Evolutionary conservation across 2,329 filamentous ascomycete species (phyloP), one percentile per base, ranked within the genome.

Genomic region (Fusarium agapanthi): DNA sequence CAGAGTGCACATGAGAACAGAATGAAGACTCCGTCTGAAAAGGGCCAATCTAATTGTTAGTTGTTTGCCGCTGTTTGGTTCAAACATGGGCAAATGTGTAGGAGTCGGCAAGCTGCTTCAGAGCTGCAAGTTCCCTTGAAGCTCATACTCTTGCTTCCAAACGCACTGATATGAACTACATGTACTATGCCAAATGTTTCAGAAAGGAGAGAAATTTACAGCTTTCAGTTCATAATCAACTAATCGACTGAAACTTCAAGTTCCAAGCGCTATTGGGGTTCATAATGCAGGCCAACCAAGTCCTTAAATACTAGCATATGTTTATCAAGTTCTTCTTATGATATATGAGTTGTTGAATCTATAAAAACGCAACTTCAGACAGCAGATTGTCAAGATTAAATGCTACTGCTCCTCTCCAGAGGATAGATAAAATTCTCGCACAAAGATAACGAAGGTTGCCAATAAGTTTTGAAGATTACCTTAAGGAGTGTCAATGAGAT

Each of bases 41-140:
- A 51, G 2, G 6, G 4, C 0, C 30, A 26, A 14, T 20, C 18
- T 8, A 5, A 0, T n/a, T 12, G 24, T 2, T 16, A 38, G 24
- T 26, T 58, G 45, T 65, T 56, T 40, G 35, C 35, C 28, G 41
- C 28, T 60, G 60, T 57, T 71, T 64, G 70, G 45, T 30, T 28
- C 45, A 38, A 41, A 40, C 22, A 48, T 7, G 26, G 26, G 32
- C 18, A 10, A 18, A 34, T 50, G 11, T 14, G 16, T 26, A 26
- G 28, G 51, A 53, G 18, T 3, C 50, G 57, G 58, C 15, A 53
- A 48, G 20, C 30, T 69, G 14, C 66, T 32, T 40, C n/a, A 26
- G 20, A 26, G 12, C 22, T 65, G 50, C 48, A n/a, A 4, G 47
- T 12, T 34, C 16, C 14, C 28, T 45, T 12, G 32, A 38, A 7